Evolutionary conservation across 495 filamentous ascomycete species (phyloP).

Genomic region (Aspergillus diversus): DNA sequence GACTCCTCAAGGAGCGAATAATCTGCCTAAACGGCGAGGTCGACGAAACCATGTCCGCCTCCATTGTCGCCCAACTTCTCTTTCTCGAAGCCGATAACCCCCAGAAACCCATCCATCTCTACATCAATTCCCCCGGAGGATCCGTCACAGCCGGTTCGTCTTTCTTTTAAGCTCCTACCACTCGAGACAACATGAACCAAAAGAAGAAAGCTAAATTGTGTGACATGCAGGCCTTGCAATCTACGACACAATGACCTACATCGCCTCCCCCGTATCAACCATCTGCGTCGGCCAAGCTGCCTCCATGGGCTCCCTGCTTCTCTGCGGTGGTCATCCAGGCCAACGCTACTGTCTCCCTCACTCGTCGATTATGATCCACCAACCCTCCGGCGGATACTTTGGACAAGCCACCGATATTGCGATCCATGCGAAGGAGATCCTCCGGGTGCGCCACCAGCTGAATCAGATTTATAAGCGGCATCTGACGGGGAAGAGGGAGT

Average conservation of each 20-base stretch:
- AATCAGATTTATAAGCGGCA: conserved; percentile 90
- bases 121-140: conserved; percentile 96
- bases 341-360: conserved; percentile 90
- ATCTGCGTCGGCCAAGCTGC: conserved; percentile 96
- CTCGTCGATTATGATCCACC: conserved; percentile 94
- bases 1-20: conserved; percentile 89
- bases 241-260: conserved; percentile 99
- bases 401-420: conserved; percentile 92
- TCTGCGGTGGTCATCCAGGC: conserved; percentile 83
- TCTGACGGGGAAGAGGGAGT: conserved; percentile 69
- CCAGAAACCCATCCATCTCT: conserved; percentile 90
- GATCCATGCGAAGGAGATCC: conserved; percentile 96
- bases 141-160: conserved; percentile 79
- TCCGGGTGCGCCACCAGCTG: conserved; percentile 79
- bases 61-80: conserved; percentile 92
- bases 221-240: conserved; percentile 73
- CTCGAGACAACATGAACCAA: background rate
- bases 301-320: conserved; percentile 88
- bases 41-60: conserved; percentile 83
- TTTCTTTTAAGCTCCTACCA: background rate
- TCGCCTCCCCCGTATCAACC: conserved; percentile 85
- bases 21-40: conserved; percentile 93
- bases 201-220: background rate
- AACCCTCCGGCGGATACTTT: conserved; percentile 87
- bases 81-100: conserved; percentile 98